Percentiles rank a stretch among this genome's conserved stretches.
These are phyloP conservation scores for Chlorencoelia australis DNA, from an alignment of 2,329 filamentous ascomycete species.

Conservation along the genomic window DNA sequence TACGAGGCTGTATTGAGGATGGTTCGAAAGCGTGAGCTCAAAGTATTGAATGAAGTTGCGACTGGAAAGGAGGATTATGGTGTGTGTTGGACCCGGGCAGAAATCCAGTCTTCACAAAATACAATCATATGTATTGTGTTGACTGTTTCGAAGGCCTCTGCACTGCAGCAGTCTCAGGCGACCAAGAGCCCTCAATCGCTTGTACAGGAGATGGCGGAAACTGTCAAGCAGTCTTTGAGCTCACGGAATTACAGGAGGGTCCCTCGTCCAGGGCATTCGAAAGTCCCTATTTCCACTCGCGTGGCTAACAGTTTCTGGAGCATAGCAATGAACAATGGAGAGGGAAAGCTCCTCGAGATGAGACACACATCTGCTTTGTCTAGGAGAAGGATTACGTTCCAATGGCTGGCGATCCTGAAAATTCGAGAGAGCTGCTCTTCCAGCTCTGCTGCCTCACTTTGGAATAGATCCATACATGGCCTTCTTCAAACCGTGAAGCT, in stretches of 20 bases:
- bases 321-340: too few species aligned
- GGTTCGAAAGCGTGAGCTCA: too few species aligned
- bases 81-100: background rate
- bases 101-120: background rate
- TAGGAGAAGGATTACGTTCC: background rate
- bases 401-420: background rate
- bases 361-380: too few species aligned
- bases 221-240: constrained; percentile 5
- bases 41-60: too few species aligned
- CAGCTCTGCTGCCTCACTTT: background rate
- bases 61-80: background rate
- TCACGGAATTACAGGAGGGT: constrained; percentile 8
- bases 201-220: constrained; percentile 5
- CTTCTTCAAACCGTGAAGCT: too few species aligned
- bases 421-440: background rate
- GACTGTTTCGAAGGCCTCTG: constrained; percentile 33
- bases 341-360: too few species aligned
- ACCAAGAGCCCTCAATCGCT: constrained; percentile 10
- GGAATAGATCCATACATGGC: too few species aligned
- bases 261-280: constrained; percentile 7
- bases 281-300: too few species aligned
- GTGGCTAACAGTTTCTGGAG: too few species aligned
- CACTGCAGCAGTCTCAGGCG: constrained; percentile 12
- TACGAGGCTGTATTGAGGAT: background rate
- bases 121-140: constrained; percentile 28